phyloP scores from a whole-genome alignment of 352 stramenopile species.

The Globisporangium middletonii region DNA sequence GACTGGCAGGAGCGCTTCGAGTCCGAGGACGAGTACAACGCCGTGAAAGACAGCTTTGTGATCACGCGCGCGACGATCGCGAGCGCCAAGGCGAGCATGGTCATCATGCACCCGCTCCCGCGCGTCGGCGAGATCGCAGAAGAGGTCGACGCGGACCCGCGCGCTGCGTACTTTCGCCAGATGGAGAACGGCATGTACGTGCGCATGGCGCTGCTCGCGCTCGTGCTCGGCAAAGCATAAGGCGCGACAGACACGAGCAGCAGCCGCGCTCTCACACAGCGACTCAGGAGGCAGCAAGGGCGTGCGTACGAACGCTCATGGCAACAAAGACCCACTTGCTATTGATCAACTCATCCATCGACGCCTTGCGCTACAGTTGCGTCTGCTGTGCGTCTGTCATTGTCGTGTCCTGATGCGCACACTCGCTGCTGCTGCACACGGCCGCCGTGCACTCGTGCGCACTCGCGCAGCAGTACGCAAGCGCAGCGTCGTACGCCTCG shows the following conservation, averaged over 20 bases:
- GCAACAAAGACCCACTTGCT: too few species aligned
- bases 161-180: slow-evolving; percentile 97
- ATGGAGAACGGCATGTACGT: slow-evolving; percentile 99
- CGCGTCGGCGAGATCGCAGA: slow-evolving; percentile 96
- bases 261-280: not conserved
- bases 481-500: slow-evolving; percentile 55
- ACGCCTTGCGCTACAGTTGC: not conserved
- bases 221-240: slow-evolving; percentile 87
- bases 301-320: too few species aligned
- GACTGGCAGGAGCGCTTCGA: slow-evolving; percentile 91
- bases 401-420: not conserved
- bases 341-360: too few species aligned
- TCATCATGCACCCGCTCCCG: slow-evolving; percentile 98
- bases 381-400: not conserved
- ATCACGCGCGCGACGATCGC: slow-evolving; percentile 69
- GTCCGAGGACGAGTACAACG: slow-evolving; percentile 91
- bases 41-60: slow-evolving; percentile 89
- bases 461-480: slow-evolving; percentile 59
- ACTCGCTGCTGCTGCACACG: slow-evolving; percentile 19
- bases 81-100: slow-evolving; percentile 86
- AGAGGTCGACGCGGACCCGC: slow-evolving; percentile 94
- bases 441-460: slow-evolving; percentile 29
- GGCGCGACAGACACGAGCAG: not conserved
- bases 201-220: slow-evolving; percentile 96
- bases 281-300: not conserved